Percentiles rank a stretch among this genome's conserved stretches.
phyloP scores from a whole-genome alignment of 2,329 filamentous ascomycete species.

The Neurospora sp. region DNA sequence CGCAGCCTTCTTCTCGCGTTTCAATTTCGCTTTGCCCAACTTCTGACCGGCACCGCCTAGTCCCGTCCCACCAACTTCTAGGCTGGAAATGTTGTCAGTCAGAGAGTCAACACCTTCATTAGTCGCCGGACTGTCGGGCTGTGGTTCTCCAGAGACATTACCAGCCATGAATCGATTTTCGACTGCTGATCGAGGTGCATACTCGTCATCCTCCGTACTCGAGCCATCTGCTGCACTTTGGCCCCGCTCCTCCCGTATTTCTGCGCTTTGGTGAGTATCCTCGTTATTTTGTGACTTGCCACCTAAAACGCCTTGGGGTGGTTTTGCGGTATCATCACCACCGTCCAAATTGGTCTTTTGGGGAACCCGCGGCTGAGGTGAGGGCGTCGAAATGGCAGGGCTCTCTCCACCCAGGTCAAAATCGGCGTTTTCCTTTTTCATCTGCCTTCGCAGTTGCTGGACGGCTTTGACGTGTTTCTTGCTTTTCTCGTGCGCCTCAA shows the following conservation, averaged over 20 bases:
- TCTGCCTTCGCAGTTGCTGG: slow-evolving; percentile 68
- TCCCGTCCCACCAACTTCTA: slow-evolving; percentile 10
- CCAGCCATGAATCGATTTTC: slow-evolving; percentile 28
- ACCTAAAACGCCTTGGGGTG: not conserved
- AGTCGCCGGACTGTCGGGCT: not conserved
- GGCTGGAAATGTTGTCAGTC: slow-evolving; percentile 4
- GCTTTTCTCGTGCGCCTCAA: slow-evolving; percentile 85
- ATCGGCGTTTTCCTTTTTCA: slow-evolving; percentile 68
- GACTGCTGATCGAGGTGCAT: slow-evolving; percentile 35
- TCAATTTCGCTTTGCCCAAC: slow-evolving; percentile 41
- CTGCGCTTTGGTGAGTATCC: not conserved
- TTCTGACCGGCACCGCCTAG: slow-evolving; percentile 26
- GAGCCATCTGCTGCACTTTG: not conserved
- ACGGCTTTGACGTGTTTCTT: slow-evolving; percentile 91
- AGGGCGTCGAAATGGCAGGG: not conserved
- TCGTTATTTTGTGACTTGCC: not conserved
- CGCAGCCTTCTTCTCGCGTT: slow-evolving; percentile 38
- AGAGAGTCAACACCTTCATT: slow-evolving; percentile 4
- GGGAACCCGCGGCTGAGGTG: not conserved
- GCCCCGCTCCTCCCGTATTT: not conserved
- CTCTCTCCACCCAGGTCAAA: slow-evolving; percentile 34
- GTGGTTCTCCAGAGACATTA: not conserved
- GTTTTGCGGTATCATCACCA: not conserved
- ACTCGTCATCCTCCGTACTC: slow-evolving; percentile 29
- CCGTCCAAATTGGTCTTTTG: not conserved